These are phyloP conservation scores for Yamadazyma buinensis DNA, from an alignment of 1,139 yeast species.

Conservation along the genomic window DNA sequence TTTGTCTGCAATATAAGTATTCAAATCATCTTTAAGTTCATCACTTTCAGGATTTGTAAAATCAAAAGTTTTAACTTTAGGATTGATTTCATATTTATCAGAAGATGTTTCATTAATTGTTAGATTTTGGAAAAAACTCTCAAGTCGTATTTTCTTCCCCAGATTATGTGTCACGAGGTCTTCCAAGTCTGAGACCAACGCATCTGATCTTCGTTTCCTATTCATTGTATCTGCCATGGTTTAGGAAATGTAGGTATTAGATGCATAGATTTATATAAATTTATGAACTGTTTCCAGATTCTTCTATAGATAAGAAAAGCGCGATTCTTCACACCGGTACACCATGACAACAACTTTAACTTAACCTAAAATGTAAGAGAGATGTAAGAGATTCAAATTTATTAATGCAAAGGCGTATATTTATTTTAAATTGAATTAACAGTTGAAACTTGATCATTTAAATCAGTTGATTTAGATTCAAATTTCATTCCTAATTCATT, in stretches of 20 bases:
- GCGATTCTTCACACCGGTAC: too few relatives aligned
- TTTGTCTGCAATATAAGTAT: conserved; percentile 25
- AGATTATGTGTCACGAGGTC: conserved; percentile 6
- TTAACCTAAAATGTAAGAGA: not conserved
- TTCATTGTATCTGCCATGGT: not conserved
- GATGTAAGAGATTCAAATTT: too few relatives aligned
- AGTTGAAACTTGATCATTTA: conserved; percentile 8
- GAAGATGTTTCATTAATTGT: conserved; percentile 11
- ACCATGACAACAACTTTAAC: not conserved
- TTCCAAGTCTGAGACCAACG: not conserved
- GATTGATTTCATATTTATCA: conserved; percentile 13
- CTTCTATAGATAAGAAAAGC: too few relatives aligned
- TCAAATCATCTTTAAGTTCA: conserved; percentile 13
- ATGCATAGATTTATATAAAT: too few relatives aligned
- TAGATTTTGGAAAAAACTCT: conserved; percentile 18
- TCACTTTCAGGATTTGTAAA: not conserved
- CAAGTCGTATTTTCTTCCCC: conserved; percentile 24
- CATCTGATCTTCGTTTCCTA: conserved; percentile 6
- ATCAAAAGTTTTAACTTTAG: conserved; percentile 12
- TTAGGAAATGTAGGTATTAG: too few relatives aligned
- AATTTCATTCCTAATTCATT: conserved; percentile 15
- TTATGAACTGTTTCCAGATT: too few relatives aligned
- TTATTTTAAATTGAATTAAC: conserved; percentile 11
- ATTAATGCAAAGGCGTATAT: too few relatives aligned
- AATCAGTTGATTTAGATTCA: conserved; percentile 14